Evolutionary conservation across 2,329 filamentous ascomycete genomes (phyloP), one percentile per base, ranked within the genome.

Genomic region (Xylaria sp.): DNA sequence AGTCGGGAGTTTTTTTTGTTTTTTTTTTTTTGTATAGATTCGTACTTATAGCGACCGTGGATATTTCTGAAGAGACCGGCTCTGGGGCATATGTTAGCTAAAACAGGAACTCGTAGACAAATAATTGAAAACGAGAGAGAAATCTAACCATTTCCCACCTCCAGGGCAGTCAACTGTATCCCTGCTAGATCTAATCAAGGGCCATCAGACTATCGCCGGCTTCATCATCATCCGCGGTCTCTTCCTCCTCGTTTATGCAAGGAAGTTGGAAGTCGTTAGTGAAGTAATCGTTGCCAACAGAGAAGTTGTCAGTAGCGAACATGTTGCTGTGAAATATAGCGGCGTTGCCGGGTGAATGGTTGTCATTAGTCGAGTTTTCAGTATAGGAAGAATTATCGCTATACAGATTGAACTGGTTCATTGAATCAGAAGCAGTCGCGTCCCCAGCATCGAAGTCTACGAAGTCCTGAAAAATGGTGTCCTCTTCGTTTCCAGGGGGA

Each of bases 81-180:
- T 21, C 25, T 64, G 25, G 5, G 37, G 42, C 44, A 47, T 5
- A 16, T 2, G 37, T 65, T 37, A 65, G 48, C 40, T 40, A 18
- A 1, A 54, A 5, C 23, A 29, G 32, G 18, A 23, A 37, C 1
- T 8, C 54, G 54, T 21, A 3, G 8, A 16, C 1, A 13, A 35
- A 8, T 4, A 13, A 35, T 13, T 4, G 13, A n/a, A n/a, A n/a
- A 6, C 1, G 5, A 29, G 1, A 18, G 2, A 13, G 10, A 6
- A 29, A 2, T 21, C 6, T 2, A 0, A 1, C 37, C 12, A 3
- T 21, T 29, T 8, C 48, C 32, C 42, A 66, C 63, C 40, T 27
- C 13, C 21, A 37, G 25, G 25, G 12, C 12, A 23, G 27, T 21
- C 55, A 29, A 21, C 21, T 29, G 12, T 37, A 37, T 48, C n/a